Conservation (phyloP, 1,284 basidiomycete species). For the Sporisorium exsertum region DNA sequence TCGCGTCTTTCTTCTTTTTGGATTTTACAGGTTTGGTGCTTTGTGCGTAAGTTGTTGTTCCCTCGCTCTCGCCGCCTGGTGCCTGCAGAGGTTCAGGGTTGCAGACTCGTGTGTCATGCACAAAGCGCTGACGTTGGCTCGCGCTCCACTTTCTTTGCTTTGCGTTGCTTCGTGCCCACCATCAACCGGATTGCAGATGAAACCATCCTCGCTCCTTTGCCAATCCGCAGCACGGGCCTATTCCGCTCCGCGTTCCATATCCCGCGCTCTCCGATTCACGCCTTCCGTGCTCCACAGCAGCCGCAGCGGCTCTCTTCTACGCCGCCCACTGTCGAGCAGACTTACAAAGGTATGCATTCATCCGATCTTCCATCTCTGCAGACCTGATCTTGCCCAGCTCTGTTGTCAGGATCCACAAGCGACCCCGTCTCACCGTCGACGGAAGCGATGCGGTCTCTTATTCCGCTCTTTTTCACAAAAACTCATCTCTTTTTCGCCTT, state of each 20-base stretch:
- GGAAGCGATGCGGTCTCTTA: slow-evolving; percentile 12
- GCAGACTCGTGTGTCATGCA: neutral
- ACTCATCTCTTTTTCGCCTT: slow-evolving; percentile 31
- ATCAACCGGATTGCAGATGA: slow-evolving; percentile 37
- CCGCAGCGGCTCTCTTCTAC: neutral
- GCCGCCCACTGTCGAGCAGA: slow-evolving; percentile 9
- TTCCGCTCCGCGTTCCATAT: slow-evolving; percentile 17
- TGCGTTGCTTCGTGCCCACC: slow-evolving; percentile 26
- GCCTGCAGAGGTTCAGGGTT: too few species aligned
- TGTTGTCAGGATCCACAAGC: too few species aligned
- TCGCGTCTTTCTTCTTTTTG: slow-evolving; percentile 15
- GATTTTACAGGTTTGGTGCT: slow-evolving; percentile 12
- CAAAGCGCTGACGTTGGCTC: slow-evolving; percentile 10
- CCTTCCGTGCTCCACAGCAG: slow-evolving; percentile 10
- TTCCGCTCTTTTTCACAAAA: slow-evolving; percentile 10
- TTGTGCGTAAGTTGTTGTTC: slow-evolving; percentile 27
- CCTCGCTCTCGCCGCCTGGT: neutral
- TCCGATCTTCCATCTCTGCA: neutral
- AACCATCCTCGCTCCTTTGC: slow-evolving; percentile 25
- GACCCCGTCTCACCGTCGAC: neutral
- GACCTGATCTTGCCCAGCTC: neutral
- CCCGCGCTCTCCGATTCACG: neutral
- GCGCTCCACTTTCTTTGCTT: slow-evolving; percentile 3
- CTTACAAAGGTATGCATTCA: slow-evolving; percentile 37
- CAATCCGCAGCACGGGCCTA: slow-evolving; percentile 19